Conservation (phyloP, 148 eudicot species). For the Nepenthes mirabilis region DNA sequence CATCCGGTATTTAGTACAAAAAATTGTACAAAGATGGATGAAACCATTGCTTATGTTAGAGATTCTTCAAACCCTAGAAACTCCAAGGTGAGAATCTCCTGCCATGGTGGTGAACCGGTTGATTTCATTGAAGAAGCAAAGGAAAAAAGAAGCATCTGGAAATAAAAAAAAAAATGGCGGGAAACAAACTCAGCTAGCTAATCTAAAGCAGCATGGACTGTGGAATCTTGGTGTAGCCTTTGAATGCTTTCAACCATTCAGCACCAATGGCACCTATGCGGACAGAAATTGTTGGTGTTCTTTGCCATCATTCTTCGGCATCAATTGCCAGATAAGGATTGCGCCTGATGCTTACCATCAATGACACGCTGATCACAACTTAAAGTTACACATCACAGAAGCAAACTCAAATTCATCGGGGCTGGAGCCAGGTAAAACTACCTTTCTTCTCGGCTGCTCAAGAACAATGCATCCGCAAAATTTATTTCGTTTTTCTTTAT, state of each 20-base stretch:
- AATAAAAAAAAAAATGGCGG: neutral
- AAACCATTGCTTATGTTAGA: too few relatives aligned
- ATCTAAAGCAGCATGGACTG: slow-evolving; percentile 78
- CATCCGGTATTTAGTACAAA: too few relatives aligned
- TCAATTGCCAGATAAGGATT: neutral
- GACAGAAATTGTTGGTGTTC: neutral
- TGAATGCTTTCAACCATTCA: slow-evolving; percentile 94
- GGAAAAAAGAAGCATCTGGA: too few relatives aligned
- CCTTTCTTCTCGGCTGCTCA: slow-evolving; percentile 72
- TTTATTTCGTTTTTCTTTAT: too few relatives aligned
- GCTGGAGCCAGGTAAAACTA: slow-evolving; percentile 51
- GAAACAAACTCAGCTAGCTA: neutral
- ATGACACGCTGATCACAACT: slow-evolving; percentile 98
- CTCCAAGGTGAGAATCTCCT: too few relatives aligned
- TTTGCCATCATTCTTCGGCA: neutral
- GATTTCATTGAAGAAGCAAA: too few relatives aligned
- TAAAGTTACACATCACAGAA: slow-evolving; percentile 70
- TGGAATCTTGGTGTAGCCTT: slow-evolving; percentile 91
- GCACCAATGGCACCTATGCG: slow-evolving; percentile 87
- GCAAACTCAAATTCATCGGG: slow-evolving; percentile 59
- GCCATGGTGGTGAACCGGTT: too few relatives aligned
- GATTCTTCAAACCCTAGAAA: too few relatives aligned
- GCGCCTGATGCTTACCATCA: slow-evolving; percentile 48
- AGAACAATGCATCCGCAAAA: neutral
- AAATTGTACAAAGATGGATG: too few relatives aligned